Base-by-base conservation (phyloP, 192 early-diverging fungal species). In the Coemansia sp. region DNA sequence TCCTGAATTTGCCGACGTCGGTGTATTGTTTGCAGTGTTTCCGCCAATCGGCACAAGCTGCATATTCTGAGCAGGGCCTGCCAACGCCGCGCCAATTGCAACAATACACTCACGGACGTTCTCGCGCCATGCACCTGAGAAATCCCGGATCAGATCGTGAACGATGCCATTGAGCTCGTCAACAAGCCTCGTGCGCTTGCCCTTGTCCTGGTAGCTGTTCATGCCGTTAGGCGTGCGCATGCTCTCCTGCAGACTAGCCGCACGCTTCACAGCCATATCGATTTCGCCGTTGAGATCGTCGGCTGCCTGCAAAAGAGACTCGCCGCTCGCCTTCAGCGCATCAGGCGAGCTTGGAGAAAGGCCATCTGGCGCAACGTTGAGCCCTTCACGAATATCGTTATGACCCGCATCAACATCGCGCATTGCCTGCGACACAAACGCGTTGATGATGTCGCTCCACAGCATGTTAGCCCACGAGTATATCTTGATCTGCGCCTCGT, bases 401-500 rank as follows among this genome's bases (percentile, higher is more conserved):
- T 6, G 52, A 2, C 9, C 16, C n/a, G 6, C n/a, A 19, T 64
- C 47, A 3, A 9, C 10, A 18, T 67, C 38, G 21, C 56, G 26
- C 56, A 39, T 37, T 40, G 63, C 42, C 18, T 40, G 45, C n/a
- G 38, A 12, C 18, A 65, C 39, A 10, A 71, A 57, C 2, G 67
- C 23, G 50, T 65, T 64, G 7, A 76, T 60, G 3, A 71, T 48
- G 18, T 67, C 68, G 32, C 64, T 59, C 79, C 79, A 82, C 38
- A 73, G 56, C 39, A 53, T 65, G 10, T 54, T 37, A 1, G 68
- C 79, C 74, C 79, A 82, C 43, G 52, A 18, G 41, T 61, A 49
- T 19, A 76, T 64, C 45, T 70, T 47, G 52, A 76, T 42, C 71
- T 82, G 79, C 6, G 73, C 56, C 45, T 72, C 70, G 39, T 66